Base-by-base conservation (phyloP, 2,329 filamentous ascomycete species). In the Exophiala oligosperma region DNA sequence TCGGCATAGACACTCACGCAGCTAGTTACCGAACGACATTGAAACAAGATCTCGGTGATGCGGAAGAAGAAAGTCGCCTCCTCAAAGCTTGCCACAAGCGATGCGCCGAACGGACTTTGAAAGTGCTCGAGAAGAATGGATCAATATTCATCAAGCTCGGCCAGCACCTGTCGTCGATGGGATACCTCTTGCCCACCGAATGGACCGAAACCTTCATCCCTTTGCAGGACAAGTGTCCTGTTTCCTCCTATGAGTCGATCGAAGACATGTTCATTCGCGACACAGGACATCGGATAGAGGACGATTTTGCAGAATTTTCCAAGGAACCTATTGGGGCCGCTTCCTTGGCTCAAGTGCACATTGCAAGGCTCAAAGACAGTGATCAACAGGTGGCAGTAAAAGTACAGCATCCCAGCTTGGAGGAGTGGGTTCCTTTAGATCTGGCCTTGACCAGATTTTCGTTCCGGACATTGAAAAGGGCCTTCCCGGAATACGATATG, bases 81-180 rank as follows among this genome's bases (percentile, higher is more conserved):
- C 78, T 99, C 52, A 89, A 85, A 66, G 86, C 87, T 63, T 97
- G 94, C 71, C 94, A 99, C 74, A 89, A 95, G 72, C 84, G 94
- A 73, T 99, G 94, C 76, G 94, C 94, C 29, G 84, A 91, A 68
- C 85, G 94, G 61, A 97, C 94, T 1, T 78, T 97, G 43, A 83
- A 82, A 57, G 92, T 95, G 1, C 77, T 97, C 64, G 94, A 99
- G 80, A 91, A 90, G 79, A 97, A 97, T 73, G 94, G 95, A 26
- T 96, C 93, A 28, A 96, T 99, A 63, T 99, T 97, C 68, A 97
- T 99, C 73, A 99, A 99, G 76, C 79, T 99, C 40, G 94, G 94
- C 6, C 94, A 99, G 69, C 94, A 99, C 75, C 74, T 99, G 74
- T 96, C 91, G 73, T 93, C 91, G 64, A 90, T 97, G 89, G 95